A percentile compares a stretch with the other conserved stretches of the same genome.
phyloP scores from a whole-genome alignment of 2,329 filamentous ascomycete genomes.

The Volutella citrinella region DNA sequence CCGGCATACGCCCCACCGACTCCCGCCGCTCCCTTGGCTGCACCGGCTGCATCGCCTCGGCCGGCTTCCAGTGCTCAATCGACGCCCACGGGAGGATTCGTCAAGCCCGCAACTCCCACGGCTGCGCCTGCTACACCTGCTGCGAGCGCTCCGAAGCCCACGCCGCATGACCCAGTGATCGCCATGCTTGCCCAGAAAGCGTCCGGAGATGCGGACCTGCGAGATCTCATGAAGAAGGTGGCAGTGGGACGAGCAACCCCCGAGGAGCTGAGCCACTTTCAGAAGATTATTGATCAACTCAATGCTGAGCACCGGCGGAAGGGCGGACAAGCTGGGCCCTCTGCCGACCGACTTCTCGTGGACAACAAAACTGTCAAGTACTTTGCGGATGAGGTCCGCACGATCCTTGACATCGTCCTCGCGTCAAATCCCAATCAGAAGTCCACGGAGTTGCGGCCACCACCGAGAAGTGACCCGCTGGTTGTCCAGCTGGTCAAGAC shows the following conservation, averaged over 20 bases:
- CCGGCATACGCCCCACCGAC: constrained; percentile 29
- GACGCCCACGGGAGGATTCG: constrained; percentile 14
- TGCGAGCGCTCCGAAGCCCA: constrained; percentile 17
- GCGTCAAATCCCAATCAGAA: constrained; percentile 56
- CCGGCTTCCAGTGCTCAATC: constrained; percentile 14
- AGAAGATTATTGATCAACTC: constrained; percentile 77
- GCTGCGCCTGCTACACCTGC: constrained; percentile 14
- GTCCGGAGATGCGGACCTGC: constrained; percentile 67
- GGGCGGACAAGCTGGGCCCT: constrained; percentile 48
- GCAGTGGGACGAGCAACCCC: constrained; percentile 70
- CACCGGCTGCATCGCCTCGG: constrained; percentile 21
- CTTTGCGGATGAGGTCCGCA: constrained; percentile 56
- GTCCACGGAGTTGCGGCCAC: constrained; percentile 50
- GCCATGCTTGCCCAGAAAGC: constrained; percentile 74
- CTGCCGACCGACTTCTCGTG: constrained; percentile 53
- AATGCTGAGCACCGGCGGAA: constrained; percentile 57
- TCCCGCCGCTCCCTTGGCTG: constrained; percentile 15
- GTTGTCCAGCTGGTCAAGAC: constrained; percentile 56
- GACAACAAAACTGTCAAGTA: constrained; percentile 56
- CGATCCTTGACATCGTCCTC: constrained; percentile 58
- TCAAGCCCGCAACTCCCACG: constrained; percentile 14
- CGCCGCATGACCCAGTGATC: constrained; percentile 69
- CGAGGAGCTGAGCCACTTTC: constrained; percentile 71
- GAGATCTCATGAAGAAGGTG: constrained; percentile 80
- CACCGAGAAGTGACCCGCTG: constrained; percentile 52